Percentiles rank a stretch among this genome's conserved stretches.
Conservation (phyloP, 352 stramenopile species). For the Phytophthora aleatoria region DNA sequence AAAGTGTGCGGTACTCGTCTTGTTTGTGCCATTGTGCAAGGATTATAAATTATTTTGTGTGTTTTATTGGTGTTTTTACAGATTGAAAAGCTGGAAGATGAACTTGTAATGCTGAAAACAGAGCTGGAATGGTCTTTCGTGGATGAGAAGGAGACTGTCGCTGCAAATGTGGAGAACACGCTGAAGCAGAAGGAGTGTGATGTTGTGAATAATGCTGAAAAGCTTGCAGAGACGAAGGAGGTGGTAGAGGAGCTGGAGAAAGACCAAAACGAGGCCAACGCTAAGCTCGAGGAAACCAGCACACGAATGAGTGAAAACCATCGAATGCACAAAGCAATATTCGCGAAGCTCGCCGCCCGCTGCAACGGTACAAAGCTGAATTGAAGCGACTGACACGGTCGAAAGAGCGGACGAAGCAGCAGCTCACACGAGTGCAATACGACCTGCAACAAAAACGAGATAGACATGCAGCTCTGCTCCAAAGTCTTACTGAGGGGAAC, state of each 20-base stretch:
- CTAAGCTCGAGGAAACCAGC: slow-evolving; percentile 62
- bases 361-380: slow-evolving; percentile 72
- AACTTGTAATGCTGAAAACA: slow-evolving; percentile 79
- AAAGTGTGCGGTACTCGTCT: slow-evolving; percentile 49
- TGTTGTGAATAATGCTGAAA: slow-evolving; percentile 37
- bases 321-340: slow-evolving; percentile 61
- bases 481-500: slow-evolving; percentile 60
- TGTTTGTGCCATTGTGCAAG: background rate
- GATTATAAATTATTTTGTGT: background rate
- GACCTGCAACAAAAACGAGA: slow-evolving; percentile 61
- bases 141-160: slow-evolving; percentile 60
- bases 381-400: slow-evolving; percentile 63
- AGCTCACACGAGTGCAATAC: slow-evolving; percentile 50
- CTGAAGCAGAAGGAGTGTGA: slow-evolving; percentile 59
- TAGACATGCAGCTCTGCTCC: slow-evolving; percentile 62
- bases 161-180: slow-evolving; percentile 57
- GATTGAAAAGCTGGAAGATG: slow-evolving; percentile 76
- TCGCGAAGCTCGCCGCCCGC: slow-evolving; percentile 60
- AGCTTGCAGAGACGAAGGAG: slow-evolving; percentile 55
- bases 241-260: slow-evolving; percentile 52
- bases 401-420: slow-evolving; percentile 54
- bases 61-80: slow-evolving; percentile 22
- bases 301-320: slow-evolving; percentile 44
- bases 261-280: slow-evolving; percentile 73
- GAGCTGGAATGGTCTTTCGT: slow-evolving; percentile 87